A percentile compares a stretch with the other conserved stretches of the same genome.
phyloP scores from a whole-genome alignment of 257 asterid species.

The Euphrasia confusa region DNA sequence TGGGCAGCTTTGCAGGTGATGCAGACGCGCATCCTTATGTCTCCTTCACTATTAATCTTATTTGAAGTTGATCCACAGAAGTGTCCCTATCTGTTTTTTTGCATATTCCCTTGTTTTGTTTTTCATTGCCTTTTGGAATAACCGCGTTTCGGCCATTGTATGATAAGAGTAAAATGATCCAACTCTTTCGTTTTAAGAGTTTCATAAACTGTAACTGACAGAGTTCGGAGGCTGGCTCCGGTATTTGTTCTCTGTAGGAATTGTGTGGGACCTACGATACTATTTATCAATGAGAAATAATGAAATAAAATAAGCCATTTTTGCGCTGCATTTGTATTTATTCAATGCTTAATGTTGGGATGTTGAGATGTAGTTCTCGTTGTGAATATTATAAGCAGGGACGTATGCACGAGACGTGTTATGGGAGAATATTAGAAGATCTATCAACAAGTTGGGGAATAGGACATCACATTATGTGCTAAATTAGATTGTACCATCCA shows the following conservation, averaged over 20 bases:
- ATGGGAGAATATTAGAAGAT: constrained; percentile 8
- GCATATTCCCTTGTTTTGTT: neutral
- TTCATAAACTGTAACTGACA: neutral
- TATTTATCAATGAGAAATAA: constrained; percentile 18
- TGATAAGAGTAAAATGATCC: neutral
- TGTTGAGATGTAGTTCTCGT: neutral
- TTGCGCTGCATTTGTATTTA: neutral
- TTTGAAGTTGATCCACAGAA: constrained; percentile 26
- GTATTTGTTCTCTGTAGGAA: too few relatives aligned
- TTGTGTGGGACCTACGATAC: too few relatives aligned
- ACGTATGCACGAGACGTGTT: constrained; percentile 13
- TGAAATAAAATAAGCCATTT: constrained; percentile 20
- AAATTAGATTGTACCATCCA: too few relatives aligned
- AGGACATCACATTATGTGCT: neutral
- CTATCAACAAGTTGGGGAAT: constrained; percentile 24
- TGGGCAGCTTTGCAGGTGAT: constrained; percentile 67
- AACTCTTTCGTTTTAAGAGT: neutral
- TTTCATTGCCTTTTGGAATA: neutral
- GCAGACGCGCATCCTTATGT: constrained; percentile 86
- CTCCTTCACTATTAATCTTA: constrained; percentile 90
- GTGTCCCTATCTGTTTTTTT: neutral
- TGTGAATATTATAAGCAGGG: constrained; percentile 9
- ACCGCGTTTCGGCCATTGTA: neutral
- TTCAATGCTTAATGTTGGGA: constrained; percentile 8
- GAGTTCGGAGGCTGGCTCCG: too few relatives aligned